Base-by-base conservation (phyloP, 2,329 filamentous ascomycete species). In the Sphaceloma murrayae region DNA sequence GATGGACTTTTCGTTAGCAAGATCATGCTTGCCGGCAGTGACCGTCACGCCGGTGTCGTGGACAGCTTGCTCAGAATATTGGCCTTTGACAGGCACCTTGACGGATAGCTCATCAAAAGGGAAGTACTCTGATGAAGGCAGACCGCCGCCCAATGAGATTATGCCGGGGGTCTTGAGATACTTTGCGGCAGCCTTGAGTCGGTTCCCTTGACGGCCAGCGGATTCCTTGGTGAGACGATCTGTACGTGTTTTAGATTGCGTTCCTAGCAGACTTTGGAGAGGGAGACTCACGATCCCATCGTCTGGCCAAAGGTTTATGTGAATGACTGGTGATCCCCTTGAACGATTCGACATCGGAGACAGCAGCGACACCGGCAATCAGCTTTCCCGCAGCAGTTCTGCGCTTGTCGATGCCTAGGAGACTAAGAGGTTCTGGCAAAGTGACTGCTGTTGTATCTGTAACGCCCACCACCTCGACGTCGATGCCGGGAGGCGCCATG, bases 101-200 rank as follows among this genome's bases (percentile, higher is more conserved):
- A 94, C 65, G 51, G 72, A 74, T 39, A 96, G 64, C 51, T 82
- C 73, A 52, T 89, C 79, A 56, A 96, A 80, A n/a, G 91, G 91
- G 58, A 98, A 98, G 64, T 93, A 85, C 60, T 89, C 80, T 48
- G 84, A 77, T 10, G 85, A 88, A 3, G 91, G 91, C 14, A 98
- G 69, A 3, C 91, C 91, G 42, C 91, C 91, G 45, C 91, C 91
- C 1, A 98, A 78, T 1, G 87, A 94, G 58, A 98, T 91, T 48
- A 95, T 66, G 11, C 83, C 87, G 1, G 87, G 85, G 29, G 73
- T 85, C 58, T 82, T 82, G 43, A 96, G 74, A 59, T 80, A 82
- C 46, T 74, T 75, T 33, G 88, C 88, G 4, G 88, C 87, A 49
- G 74, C 72, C 64, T 96, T 96, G 49, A 96, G 69, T n/a, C 80